Base-by-base conservation (phyloP, 148 eudicot genomes). In the Heliosperma pusillum region DNA sequence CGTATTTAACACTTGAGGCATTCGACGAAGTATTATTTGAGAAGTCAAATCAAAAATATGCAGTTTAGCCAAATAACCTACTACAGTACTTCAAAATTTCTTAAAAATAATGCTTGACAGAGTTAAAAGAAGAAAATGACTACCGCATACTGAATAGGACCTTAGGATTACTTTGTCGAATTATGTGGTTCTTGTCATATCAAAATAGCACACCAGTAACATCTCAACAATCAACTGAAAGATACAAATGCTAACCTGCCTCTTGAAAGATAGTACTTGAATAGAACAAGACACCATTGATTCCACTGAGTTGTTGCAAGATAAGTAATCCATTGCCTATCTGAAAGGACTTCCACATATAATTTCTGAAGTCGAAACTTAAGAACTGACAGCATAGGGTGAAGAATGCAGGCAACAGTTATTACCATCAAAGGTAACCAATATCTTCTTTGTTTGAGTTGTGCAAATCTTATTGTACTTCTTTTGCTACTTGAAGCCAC, bases 371-470 rank as follows among this genome's bases (percentile, higher is more conserved):
- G 24, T 29, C 16, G 21, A 26, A 20, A 66, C 57, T 10, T 76
- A 33, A 72, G n/a, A 74, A 52, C 29, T 42, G 7, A 70, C 70
- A 73, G 17, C 42, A 13, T 64, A 65, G 67, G 36, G 10, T 36
- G n/a, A 47, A 40, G 40, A 66, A 6, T 45, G 45, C 62, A 47
- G 52, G 66, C 25, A 40, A 55, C 2, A 77, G 58, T 67, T 36
- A 72, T 70, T 83, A 94, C 98, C 98, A 90, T 91, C 70, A 94
- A 84, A 24, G 98, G 98, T 71, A 90, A 83, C 98, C 98, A 91
- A 73, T 91, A 94, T 91, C 95, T 91, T 80, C 90, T 85, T 74
- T 78, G 90, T 73, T 86, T 89, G 72, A 94, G 87, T 50, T 94
- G 96, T 59, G 86, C 87, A 71, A 91, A 87, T 71, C 91, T 90